Conservation (phyloP, 192 early-diverging fungal genomes). For the Entophlyctis helioformis region DNA sequence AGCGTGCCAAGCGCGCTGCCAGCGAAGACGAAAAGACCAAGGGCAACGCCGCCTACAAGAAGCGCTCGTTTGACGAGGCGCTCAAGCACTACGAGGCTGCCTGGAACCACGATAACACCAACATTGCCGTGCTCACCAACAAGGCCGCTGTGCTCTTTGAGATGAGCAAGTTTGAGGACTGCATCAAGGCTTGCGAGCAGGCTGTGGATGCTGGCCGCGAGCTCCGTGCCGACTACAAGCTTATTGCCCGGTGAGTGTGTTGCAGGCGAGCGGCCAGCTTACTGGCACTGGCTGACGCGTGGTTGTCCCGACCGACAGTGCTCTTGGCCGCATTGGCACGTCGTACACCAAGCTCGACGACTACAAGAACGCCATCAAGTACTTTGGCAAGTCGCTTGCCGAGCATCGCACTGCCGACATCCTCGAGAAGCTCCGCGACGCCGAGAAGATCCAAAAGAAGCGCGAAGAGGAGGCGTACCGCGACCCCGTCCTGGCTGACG, state of each 20-base stretch:
- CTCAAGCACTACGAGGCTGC: slow-evolving; percentile 83
- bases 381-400: slow-evolving; percentile 81
- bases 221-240: slow-evolving; percentile 82
- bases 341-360: slow-evolving; percentile 75
- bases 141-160: slow-evolving; percentile 96
- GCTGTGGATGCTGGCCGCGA: slow-evolving; percentile 89
- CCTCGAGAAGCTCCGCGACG: slow-evolving; percentile 75
- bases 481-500: slow-evolving; percentile 68
- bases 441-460: slow-evolving; percentile 69
- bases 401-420: slow-evolving; percentile 93
- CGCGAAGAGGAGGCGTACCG: slow-evolving; percentile 77
- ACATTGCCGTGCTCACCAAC: slow-evolving; percentile 90
- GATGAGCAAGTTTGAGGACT: slow-evolving; percentile 82
- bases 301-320: slow-evolving; percentile 43
- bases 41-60: slow-evolving; percentile 88
- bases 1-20: slow-evolving; percentile 54
- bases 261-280: slow-evolving; percentile 1
- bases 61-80: slow-evolving; percentile 79
- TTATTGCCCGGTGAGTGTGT: slow-evolving; percentile 61
- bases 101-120: slow-evolving; percentile 76
- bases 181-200: slow-evolving; percentile 82
- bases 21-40: slow-evolving; percentile 65
- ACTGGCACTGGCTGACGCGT: too few species aligned
- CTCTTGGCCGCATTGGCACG: slow-evolving; percentile 80
- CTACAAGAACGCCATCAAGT: slow-evolving; percentile 77